Conservation (phyloP, 1,139 yeast genomes). For the Saccharomyces hybrid region DNA sequence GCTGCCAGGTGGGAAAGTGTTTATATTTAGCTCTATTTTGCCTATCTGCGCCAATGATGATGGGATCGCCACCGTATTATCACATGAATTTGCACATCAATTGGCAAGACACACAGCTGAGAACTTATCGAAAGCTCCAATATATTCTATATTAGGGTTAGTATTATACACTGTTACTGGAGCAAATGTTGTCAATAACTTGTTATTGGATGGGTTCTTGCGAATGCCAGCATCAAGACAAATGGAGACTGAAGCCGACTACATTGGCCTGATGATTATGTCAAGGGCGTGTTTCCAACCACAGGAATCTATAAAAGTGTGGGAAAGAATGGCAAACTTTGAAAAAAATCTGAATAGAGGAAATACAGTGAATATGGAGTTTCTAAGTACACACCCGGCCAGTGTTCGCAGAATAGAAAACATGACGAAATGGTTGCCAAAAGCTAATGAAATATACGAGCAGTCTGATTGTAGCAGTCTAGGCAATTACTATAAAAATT, state of each 20-base stretch:
- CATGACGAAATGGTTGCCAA: constrained; percentile 66
- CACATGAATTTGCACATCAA: constrained; percentile 92
- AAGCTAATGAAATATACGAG: constrained; percentile 40
- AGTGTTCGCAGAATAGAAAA: constrained; percentile 61
- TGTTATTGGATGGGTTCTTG: constrained; percentile 52
- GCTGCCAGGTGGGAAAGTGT: constrained; percentile 91
- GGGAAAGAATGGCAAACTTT: constrained; percentile 71
- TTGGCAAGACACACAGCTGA: constrained; percentile 89
- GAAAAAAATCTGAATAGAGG: constrained; percentile 40
- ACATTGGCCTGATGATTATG: constrained; percentile 87
- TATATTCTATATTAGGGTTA: constrained; percentile 45
- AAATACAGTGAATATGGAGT: constrained; percentile 40
- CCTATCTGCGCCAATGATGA: constrained; percentile 76
- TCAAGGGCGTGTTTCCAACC: constrained; percentile 83
- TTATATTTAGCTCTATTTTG: constrained; percentile 72
- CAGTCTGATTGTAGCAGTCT: constrained; percentile 25
- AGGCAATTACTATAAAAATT: not conserved
- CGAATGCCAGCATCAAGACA: constrained; percentile 81
- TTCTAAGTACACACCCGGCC: constrained; percentile 88
- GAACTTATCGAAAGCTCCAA: constrained; percentile 58
- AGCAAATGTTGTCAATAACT: constrained; percentile 42
- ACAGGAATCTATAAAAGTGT: constrained; percentile 59
- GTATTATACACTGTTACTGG: constrained; percentile 47
- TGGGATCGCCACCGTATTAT: constrained; percentile 85
- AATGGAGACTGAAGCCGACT: constrained; percentile 95